A percentile compares a stretch with the other conserved stretches of the same genome.
Evolutionary conservation across 148 eudicot genomes (phyloP).

Genomic region (Vaccinium macrocarpon): DNA sequence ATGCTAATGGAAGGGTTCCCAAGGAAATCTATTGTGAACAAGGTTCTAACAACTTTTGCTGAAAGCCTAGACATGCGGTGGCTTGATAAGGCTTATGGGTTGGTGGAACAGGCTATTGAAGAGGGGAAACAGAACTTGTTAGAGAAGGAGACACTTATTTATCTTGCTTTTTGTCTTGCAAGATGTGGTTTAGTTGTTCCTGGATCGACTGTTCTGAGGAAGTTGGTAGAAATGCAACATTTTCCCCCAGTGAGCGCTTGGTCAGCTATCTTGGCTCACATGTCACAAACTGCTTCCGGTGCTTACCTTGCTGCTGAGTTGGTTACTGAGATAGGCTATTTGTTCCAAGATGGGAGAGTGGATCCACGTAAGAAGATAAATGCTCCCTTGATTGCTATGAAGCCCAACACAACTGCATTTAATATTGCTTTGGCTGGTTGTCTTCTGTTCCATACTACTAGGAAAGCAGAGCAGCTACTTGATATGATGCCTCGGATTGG

Average conservation of each 20-base stretch:
- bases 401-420: constrained; percentile 62
- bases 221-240: constrained; percentile 60
- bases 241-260: constrained; percentile 73
- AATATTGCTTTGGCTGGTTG: constrained; percentile 74
- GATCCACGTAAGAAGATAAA: constrained; percentile 94
- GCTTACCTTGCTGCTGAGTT: constrained; percentile 83
- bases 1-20: constrained; percentile 94
- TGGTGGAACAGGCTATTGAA: constrained; percentile 69
- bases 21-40: constrained; percentile 59
- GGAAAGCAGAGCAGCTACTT: constrained; percentile 88
- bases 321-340: constrained; percentile 83
- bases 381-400: constrained; percentile 75
- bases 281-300: constrained; percentile 67
- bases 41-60: constrained; percentile 49
- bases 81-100: constrained; percentile 65
- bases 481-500: constrained; percentile 88
- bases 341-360: constrained; percentile 83
- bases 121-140: constrained; percentile 64
- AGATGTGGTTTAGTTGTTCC: constrained; percentile 54
- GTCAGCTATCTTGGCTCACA: constrained; percentile 69
- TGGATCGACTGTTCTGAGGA: constrained; percentile 71
- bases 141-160: constrained; percentile 64
- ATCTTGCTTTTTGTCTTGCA: constrained; percentile 66
- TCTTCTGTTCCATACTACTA: constrained; percentile 63
- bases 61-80: constrained; percentile 53